phyloP scores from a whole-genome alignment of 225 moss, liverwort and hornwort species.

The Pleurozium schreberi region DNA sequence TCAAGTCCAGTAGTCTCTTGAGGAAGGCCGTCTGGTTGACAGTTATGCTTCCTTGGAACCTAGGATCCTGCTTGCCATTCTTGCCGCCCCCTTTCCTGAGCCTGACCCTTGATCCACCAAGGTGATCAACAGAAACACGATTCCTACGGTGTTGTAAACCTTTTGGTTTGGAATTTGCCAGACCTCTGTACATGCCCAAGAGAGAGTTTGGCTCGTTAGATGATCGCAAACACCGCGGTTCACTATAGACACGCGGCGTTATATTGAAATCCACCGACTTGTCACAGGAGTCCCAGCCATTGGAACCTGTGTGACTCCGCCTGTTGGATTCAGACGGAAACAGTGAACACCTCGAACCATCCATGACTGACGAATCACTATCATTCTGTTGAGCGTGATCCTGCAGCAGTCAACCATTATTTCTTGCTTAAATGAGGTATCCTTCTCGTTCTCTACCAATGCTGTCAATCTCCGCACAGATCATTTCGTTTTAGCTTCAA shows the following conservation, averaged over 20 bases:
- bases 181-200: constrained; percentile 67
- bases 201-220: constrained; percentile 57
- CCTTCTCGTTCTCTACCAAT: constrained; percentile 7
- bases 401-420: constrained; percentile 38
- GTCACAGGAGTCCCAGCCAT: constrained; percentile 39
- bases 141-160: constrained; percentile 73
- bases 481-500: constrained; percentile 1
- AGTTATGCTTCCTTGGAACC: constrained; percentile 86
- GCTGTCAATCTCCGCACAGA: constrained; percentile 19
- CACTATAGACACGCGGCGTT: constrained; percentile 38
- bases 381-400: constrained; percentile 35
- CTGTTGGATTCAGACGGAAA: constrained; percentile 38
- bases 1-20: constrained; percentile 41
- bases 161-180: constrained; percentile 58
- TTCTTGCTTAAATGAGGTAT: constrained; percentile 29
- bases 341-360: constrained; percentile 27
- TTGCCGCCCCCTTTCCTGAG: constrained; percentile 50
- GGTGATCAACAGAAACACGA: constrained; percentile 87
- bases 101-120: constrained; percentile 52
- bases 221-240: constrained; percentile 39
- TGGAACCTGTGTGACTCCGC: constrained; percentile 23
- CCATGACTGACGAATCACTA: constrained; percentile 32
- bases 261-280: constrained; percentile 31
- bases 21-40: constrained; percentile 79
- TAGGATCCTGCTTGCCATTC: constrained; percentile 47